A percentile compares a stretch with the other conserved stretches of the same genome.
Evolutionary conservation across 2,329 filamentous ascomycete species (phyloP).

Genomic region (Diplodia sapinea): DNA sequence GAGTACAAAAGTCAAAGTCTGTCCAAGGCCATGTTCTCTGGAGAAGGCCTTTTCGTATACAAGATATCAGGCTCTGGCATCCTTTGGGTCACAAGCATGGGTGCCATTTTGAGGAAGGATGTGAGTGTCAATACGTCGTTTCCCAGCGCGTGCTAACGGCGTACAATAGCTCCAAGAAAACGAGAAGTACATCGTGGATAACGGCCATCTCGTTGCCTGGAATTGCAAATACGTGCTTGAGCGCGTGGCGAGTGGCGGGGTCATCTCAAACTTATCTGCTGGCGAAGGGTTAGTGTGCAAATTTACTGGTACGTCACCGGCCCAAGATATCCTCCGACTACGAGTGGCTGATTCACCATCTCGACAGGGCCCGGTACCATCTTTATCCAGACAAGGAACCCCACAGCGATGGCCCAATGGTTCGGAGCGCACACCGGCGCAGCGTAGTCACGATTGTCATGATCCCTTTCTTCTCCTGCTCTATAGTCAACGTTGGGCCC

Average conservation of each 20-base stretch:
- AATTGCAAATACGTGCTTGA: conserved; percentile 94
- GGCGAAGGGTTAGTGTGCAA: conserved; percentile 93
- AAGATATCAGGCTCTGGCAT: conserved; percentile 81
- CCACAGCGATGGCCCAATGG: conserved; percentile 65
- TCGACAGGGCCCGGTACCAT: conserved; percentile 75
- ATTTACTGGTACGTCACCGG: conserved; percentile 68
- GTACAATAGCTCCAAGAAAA: conserved; percentile 59
- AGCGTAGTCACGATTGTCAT: background rate
- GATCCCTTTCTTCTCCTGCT: background rate
- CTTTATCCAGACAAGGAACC: conserved; percentile 90
- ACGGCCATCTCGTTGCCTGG: conserved; percentile 94
- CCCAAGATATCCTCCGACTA: background rate
- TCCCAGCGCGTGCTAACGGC: background rate
- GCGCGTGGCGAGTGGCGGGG: conserved; percentile 85
- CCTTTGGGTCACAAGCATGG: conserved; percentile 90
- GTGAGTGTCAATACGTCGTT: conserved; percentile 60
- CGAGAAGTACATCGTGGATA: conserved; percentile 91
- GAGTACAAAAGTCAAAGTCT: conserved; percentile 87
- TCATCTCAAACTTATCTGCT: conserved; percentile 84
- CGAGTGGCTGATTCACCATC: background rate
- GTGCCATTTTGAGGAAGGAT: conserved; percentile 93
- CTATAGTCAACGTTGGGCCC: background rate
- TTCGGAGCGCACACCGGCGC: conserved; percentile 45
- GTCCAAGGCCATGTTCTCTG: conserved; percentile 89
- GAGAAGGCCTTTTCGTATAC: conserved; percentile 90